Evolutionary conservation across 2,329 filamentous ascomycete genomes (phyloP).

Genomic region (Phoma sp.): DNA sequence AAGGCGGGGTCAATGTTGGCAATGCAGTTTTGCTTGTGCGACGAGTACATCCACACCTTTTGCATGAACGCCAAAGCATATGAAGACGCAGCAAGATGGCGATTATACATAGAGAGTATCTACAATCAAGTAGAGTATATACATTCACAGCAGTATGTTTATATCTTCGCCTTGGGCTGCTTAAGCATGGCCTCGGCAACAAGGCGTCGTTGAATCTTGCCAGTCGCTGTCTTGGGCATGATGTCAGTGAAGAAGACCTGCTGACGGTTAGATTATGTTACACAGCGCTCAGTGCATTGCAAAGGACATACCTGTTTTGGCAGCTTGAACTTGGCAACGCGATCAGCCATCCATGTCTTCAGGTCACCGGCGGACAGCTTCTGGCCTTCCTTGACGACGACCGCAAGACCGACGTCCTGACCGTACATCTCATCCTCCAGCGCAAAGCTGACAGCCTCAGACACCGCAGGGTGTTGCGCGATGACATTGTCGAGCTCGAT

Average conservation of each 20-base stretch:
- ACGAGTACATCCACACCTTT: constrained; percentile 12
- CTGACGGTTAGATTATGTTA: constrained; percentile 25
- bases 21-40: constrained; percentile 15
- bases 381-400: constrained; percentile 73
- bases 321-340: constrained; percentile 82
- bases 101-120: constrained; percentile 14
- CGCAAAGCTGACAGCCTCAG: constrained; percentile 83
- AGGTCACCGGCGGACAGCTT: constrained; percentile 64
- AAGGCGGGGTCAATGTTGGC: constrained; percentile 9
- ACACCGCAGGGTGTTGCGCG: constrained; percentile 72
- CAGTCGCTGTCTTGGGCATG: constrained; percentile 92
- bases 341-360: constrained; percentile 70
- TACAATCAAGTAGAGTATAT: neutral
- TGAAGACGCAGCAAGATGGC: constrained; percentile 1
- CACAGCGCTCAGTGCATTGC: constrained; percentile 14
- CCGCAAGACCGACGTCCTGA: constrained; percentile 78
- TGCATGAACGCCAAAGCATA: neutral
- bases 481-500: constrained; percentile 87
- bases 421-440: constrained; percentile 83
- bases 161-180: constrained; percentile 60
- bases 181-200: constrained; percentile 87
- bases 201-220: constrained; percentile 84
- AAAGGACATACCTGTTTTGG: constrained; percentile 71
- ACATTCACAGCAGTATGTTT: constrained; percentile 16
- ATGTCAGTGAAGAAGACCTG: constrained; percentile 80